These are phyloP conservation scores for Amoebophrya sp. DNA, from an alignment of 169 alveolate species.

Conservation along the genomic window DNA sequence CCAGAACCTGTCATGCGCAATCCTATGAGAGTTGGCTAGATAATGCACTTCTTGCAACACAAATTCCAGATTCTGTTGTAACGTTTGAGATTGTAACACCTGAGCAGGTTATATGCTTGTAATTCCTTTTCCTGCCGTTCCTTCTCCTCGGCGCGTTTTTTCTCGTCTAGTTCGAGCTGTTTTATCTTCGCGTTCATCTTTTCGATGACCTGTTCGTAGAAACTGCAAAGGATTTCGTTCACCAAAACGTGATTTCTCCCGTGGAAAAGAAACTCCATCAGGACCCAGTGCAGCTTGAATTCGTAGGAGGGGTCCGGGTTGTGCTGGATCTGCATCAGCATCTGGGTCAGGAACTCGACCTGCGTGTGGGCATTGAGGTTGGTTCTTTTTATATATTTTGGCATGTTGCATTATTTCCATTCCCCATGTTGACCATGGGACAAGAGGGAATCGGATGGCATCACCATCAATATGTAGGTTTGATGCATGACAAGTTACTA, in stretches of 20 bases:
- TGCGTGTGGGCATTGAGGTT: background rate
- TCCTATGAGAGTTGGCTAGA: too few relatives aligned
- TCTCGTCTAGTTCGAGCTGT: too few relatives aligned
- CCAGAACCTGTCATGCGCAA: too few relatives aligned
- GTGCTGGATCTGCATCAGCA: background rate
- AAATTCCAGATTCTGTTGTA: too few relatives aligned
- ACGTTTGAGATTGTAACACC: too few relatives aligned
- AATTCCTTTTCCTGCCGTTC: too few relatives aligned
- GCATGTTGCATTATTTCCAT: background rate
- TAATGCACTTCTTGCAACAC: too few relatives aligned
- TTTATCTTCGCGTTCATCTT: too few relatives aligned
- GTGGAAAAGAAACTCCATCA: conserved; percentile 15
- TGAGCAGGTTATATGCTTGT: too few relatives aligned
- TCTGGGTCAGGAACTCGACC: conserved; percentile 4
- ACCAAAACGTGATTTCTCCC: background rate
- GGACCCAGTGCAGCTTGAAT: background rate
- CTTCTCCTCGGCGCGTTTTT: too few relatives aligned
- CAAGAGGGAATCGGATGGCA: background rate
- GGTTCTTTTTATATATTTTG: background rate
- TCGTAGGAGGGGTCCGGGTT: background rate
- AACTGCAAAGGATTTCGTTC: background rate
- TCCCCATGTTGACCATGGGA: background rate
- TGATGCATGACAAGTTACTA: background rate
- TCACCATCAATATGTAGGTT: background rate
- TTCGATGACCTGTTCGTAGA: background rate